Evolutionary conservation across 148 eudicot genomes (phyloP).

Genomic region (Vaccinium macrocarpon): DNA sequence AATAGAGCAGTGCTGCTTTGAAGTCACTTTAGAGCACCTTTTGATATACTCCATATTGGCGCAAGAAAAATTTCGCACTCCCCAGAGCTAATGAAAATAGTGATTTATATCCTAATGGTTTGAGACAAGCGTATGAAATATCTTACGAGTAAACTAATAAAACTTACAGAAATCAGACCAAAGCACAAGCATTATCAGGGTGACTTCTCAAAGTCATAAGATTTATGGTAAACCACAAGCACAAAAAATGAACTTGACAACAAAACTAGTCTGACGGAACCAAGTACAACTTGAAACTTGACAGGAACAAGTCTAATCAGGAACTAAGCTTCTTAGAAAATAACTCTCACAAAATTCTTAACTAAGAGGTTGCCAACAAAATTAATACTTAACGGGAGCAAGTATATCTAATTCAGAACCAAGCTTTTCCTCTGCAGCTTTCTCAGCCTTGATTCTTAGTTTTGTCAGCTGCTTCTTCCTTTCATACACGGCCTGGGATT

Average conservation of each 20-base stretch:
- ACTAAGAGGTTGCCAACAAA: neutral
- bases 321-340: neutral
- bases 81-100: neutral
- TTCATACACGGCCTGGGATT: conserved; percentile 33
- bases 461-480: conserved; percentile 37
- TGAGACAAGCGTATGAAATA: neutral
- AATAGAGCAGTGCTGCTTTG: neutral
- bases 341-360: neutral
- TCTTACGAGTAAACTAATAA: neutral
- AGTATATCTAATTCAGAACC: conserved; percentile 41
- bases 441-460: conserved; percentile 32
- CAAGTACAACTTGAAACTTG: neutral
- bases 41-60: neutral
- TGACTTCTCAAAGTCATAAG: neutral
- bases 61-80: neutral
- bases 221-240: neutral
- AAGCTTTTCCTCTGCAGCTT: conserved; percentile 50
- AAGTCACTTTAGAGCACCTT: no score
- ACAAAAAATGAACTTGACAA: neutral
- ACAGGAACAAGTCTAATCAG: no score
- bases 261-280: neutral
- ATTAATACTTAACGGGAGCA: conserved; percentile 31
- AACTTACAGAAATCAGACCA: neutral
- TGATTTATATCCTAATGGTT: neutral
- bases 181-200: neutral